A percentile compares a stretch with the other conserved stretches of the same genome.
phyloP scores from a whole-genome alignment of 768 basidiomycete genomes.

The Macrocybe gigantea region DNA sequence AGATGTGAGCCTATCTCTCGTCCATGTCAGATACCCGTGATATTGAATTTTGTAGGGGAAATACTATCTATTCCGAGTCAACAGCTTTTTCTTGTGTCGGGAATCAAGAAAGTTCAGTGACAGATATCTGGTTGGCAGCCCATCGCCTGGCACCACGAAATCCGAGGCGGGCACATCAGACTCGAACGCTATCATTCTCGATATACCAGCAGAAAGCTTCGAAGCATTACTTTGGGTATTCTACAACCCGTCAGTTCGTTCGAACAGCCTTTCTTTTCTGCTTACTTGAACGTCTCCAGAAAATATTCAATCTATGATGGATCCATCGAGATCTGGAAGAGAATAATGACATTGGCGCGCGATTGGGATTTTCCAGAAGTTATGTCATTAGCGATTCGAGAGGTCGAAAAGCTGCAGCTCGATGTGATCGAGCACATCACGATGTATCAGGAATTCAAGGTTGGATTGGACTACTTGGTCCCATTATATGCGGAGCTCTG shows the following conservation, averaged over 20 bases:
- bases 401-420: conserved; percentile 7
- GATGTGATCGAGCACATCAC: conserved; percentile 31
- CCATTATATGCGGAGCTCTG: conserved; percentile 49
- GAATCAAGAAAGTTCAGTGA: conserved; percentile 46
- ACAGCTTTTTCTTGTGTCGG: conserved; percentile 58
- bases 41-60: conserved; percentile 38
- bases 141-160: conserved; percentile 23
- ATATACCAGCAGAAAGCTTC: conserved; percentile 33
- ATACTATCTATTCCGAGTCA: conserved; percentile 48
- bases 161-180: conserved; percentile 31
- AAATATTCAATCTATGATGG: conserved; percentile 52
- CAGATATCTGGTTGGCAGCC: conserved; percentile 15
- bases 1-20: not conserved
- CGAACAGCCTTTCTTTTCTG: not conserved
- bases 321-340: conserved; percentile 43
- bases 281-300: conserved; percentile 22
- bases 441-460: conserved; percentile 46
- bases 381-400: conserved; percentile 43
- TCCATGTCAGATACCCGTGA: not conserved
- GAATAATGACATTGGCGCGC: conserved; percentile 47
- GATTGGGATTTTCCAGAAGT: conserved; percentile 52
- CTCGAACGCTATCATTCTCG: conserved; percentile 32
- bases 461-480: conserved; percentile 44
- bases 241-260: conserved; percentile 42
- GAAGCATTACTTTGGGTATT: conserved; percentile 47